Base-by-base conservation (phyloP, 1,284 basidiomycete species). In the Clitocybe nebularis region DNA sequence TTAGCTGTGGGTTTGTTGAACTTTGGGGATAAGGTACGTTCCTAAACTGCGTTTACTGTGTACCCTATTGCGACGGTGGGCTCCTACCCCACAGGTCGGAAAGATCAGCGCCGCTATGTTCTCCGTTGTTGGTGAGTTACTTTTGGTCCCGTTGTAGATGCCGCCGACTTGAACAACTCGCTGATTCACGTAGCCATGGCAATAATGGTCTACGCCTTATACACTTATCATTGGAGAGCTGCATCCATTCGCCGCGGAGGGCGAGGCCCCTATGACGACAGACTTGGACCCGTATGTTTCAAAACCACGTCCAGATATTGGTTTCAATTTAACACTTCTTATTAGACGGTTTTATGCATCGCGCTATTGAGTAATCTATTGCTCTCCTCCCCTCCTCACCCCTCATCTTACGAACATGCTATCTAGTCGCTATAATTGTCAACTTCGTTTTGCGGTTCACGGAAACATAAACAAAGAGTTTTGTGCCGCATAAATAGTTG, bases 181-280 rank as follows among this genome's bases (percentile, higher is more conserved):
- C 19, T 22, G 19, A 24, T 43, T 38, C 33, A 26, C 22, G 3
- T 56, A 95, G 94, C 95, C 29, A 91, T 97, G 82, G 89, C 82
- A 9, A 93, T 97, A 52, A 98, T 98, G 95, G 63, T 93, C 22
- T 98, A 97, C 63, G 95, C 96, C 1, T 69, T 99, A 13, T 87
- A 89, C 53, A 93, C 93, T 32, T 98, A 94, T 64, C 94, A 98
- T 65, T 94, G 93, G 90, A 84, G 95, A 55, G 96, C 95, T 10
- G 77, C 81, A 21, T 92, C 93, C 16, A 99, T 99, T 60, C 82
- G 94, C 39, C 78, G 83, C 45, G 88, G 94, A 35, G 92, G 93
- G 9, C 81, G 89, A 41, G 95, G 93, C 16, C 94, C 95, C 1
- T 99, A 99, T 66, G 96, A 99, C 58, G 95, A 99, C 69, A 81